Percentiles rank a stretch among this genome's conserved stretches.
Evolutionary conservation across 805 yeast genomes (phyloP).

Genomic region (Saccharomycopsis olivae): DNA sequence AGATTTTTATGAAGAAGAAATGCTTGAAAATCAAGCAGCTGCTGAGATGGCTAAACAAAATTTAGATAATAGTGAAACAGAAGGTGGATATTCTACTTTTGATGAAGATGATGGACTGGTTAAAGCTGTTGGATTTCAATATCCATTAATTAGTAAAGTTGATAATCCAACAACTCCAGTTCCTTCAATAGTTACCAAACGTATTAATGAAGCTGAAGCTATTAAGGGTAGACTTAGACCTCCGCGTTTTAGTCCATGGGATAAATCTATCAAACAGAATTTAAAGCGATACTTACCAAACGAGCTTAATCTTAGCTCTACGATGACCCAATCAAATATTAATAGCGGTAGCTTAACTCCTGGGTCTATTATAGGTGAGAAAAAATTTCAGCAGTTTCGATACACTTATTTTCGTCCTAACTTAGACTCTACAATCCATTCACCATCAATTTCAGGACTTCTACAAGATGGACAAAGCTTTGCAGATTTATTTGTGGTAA

Average conservation of each 20-base stretch:
- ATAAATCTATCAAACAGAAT: slow-evolving; percentile 20
- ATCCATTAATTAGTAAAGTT: slow-evolving; percentile 14
- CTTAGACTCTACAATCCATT: slow-evolving; percentile 77
- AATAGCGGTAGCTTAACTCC: background rate
- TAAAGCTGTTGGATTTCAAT: slow-evolving; percentile 13
- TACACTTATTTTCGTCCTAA: slow-evolving; percentile 92
- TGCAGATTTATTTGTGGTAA: slow-evolving; percentile 49
- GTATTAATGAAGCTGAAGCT: slow-evolving; percentile 45
- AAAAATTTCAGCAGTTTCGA: slow-evolving; percentile 43
- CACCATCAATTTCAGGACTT: slow-evolving; percentile 79
- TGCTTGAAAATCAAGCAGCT: slow-evolving; percentile 9
- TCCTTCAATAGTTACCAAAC: slow-evolving; percentile 2
- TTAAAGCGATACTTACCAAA: slow-evolving; percentile 6
- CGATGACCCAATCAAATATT: background rate
- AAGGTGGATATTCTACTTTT: slow-evolving; percentile 8
- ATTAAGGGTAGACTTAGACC: slow-evolving; percentile 65
- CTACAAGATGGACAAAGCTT: slow-evolving; percentile 51
- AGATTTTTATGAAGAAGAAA: slow-evolving; percentile 69
- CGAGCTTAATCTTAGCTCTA: slow-evolving; percentile 24
- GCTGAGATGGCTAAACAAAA: background rate
- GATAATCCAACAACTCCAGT: slow-evolving; percentile 2
- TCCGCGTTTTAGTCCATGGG: slow-evolving; percentile 69
- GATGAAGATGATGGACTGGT: slow-evolving; percentile 6
- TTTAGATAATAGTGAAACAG: background rate
- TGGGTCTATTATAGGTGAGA: slow-evolving; percentile 6